A percentile compares a stretch with the other conserved stretches of the same genome.
These are phyloP conservation scores for Yarrowia divulgata DNA, from an alignment of 805 yeast species.

Conservation along the genomic window DNA sequence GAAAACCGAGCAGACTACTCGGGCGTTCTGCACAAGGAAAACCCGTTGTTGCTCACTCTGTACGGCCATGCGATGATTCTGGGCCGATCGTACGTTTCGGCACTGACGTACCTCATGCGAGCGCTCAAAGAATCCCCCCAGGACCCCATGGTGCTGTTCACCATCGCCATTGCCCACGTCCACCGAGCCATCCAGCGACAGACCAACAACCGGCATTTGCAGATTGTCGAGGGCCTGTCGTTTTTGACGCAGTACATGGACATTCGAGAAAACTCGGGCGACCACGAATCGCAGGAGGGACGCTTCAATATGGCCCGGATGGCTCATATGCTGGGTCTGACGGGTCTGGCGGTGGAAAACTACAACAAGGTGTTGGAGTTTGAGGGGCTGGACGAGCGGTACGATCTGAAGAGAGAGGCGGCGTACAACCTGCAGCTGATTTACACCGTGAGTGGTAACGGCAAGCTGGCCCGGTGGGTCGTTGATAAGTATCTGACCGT, in stretches of 20 bases:
- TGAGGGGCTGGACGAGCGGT: conserved; percentile 55
- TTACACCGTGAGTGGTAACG: conserved; percentile 78
- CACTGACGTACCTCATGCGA: conserved; percentile 77
- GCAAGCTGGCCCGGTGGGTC: conserved; percentile 64
- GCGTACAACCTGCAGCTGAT: conserved; percentile 85
- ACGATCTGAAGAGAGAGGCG: conserved; percentile 74
- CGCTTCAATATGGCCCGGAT: conserved; percentile 83
- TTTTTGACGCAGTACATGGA: conserved; percentile 75
- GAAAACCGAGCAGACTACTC: conserved; percentile 53
- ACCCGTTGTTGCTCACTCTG: conserved; percentile 75
- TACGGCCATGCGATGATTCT: conserved; percentile 83
- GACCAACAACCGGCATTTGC: conserved; percentile 84
- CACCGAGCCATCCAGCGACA: conserved; percentile 93
- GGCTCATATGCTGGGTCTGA: conserved; percentile 82
- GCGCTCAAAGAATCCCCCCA: conserved; percentile 69
- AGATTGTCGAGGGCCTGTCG: conserved; percentile 84
- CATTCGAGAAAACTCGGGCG: conserved; percentile 51
- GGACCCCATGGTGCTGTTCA: conserved; percentile 80
- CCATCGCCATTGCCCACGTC: conserved; percentile 79
- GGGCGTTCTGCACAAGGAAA: conserved; percentile 45
- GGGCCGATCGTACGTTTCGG: conserved; percentile 81
- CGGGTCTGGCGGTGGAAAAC: conserved; percentile 72
- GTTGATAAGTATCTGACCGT: conserved; percentile 70
- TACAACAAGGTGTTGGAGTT: conserved; percentile 70
- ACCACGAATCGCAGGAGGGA: conserved; percentile 72